These are phyloP conservation scores for Neurospora pannonica DNA, from an alignment of 495 filamentous ascomycete species.

Conservation along the genomic window DNA sequence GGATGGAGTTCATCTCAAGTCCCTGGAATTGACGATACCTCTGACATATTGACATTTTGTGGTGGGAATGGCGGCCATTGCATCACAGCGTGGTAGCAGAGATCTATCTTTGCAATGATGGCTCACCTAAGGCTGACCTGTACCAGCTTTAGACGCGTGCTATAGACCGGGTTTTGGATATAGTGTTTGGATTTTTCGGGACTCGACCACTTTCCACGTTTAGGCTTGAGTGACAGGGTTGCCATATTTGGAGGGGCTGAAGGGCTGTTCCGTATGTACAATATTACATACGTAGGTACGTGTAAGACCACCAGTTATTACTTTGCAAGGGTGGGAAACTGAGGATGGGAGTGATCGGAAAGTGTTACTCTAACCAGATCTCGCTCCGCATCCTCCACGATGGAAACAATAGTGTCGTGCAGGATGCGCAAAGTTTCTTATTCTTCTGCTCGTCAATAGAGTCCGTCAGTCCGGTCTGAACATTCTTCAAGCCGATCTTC, in stretches of 20 bases:
- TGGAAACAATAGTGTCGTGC: background rate
- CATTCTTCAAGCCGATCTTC: background rate
- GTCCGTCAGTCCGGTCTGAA: background rate
- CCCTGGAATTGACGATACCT: background rate
- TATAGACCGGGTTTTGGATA: background rate
- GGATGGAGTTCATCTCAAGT: background rate
- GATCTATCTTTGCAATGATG: background rate
- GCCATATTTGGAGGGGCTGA: background rate
- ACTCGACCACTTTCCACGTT: background rate
- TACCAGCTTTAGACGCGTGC: background rate
- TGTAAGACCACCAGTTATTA: background rate
- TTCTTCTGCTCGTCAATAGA: background rate
- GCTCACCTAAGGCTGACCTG: background rate
- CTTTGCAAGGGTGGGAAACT: background rate
- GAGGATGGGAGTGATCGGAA: background rate
- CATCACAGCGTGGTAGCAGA: background rate
- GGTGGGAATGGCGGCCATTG: background rate
- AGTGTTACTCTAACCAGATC: background rate
- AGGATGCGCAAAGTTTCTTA: background rate
- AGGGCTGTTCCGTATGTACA: background rate
- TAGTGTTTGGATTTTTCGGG: background rate
- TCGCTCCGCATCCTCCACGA: background rate
- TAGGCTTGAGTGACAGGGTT: background rate
- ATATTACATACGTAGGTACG: background rate
- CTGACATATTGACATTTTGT: background rate